Percentiles rank a stretch among this genome's conserved stretches.
Conservation (phyloP, 345 rosid species). For the Lagerstroemia speciosa region DNA sequence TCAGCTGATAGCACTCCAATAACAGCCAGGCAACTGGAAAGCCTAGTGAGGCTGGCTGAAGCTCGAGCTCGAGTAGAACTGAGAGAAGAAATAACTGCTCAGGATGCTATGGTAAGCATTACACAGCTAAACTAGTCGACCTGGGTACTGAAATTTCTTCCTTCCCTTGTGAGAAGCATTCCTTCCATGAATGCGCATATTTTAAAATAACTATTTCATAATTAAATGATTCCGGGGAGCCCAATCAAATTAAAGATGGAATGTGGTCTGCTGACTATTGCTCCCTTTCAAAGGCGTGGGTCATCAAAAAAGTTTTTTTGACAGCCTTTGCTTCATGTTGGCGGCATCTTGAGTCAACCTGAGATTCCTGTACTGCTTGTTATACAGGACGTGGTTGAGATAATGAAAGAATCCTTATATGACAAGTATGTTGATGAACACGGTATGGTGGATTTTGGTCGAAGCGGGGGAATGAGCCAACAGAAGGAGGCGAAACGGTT, state of each 20-base stretch:
- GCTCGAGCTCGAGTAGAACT: constrained; percentile 94
- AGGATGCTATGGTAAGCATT: constrained; percentile 73
- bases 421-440: constrained; percentile 90
- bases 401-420: constrained; percentile 91
- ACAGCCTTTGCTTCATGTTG: background rate
- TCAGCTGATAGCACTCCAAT: constrained; percentile 91
- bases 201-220: background rate
- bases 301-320: background rate
- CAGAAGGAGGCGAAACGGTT: constrained; percentile 94
- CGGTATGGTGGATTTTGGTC: constrained; percentile 81
- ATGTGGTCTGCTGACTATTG: background rate
- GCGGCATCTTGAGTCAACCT: background rate
- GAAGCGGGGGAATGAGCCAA: constrained; percentile 97
- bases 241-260: background rate
- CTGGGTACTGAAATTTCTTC: background rate
- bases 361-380: background rate
- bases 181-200: background rate
- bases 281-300: background rate
- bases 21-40: constrained; percentile 95
- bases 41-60: constrained; percentile 83
- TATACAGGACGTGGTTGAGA: constrained; percentile 89
- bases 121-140: constrained; percentile 21
- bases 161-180: background rate
- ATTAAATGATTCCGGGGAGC: background rate
- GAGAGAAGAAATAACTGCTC: constrained; percentile 82